Base-by-base conservation (phyloP, 768 basidiomycete species). In the Megacollybia marginata region DNA sequence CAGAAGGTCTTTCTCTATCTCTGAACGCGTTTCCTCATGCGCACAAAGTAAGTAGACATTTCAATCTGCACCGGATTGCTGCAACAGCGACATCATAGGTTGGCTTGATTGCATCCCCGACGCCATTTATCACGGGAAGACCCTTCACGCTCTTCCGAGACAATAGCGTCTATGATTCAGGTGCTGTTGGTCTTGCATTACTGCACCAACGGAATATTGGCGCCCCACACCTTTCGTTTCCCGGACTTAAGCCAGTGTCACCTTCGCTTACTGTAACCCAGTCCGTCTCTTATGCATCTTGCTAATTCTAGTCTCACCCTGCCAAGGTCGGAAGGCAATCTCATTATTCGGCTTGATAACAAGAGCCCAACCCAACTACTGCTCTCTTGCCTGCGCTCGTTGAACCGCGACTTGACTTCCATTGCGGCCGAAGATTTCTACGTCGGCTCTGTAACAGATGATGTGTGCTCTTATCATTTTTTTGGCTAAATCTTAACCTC, bases 41-140 rank as follows among this genome's bases (percentile, higher is more conserved):
- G 5, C 67, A 68, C 18, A 77, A 80, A 47, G 31, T 15, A 7
- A 46, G 15, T 20, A 33, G 43, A 34, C 45, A 12, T 18, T 18
- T n/a, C n/a, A n/a, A n/a, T n/a, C n/a, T n/a, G n/a, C n/a, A n/a
- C n/a, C n/a, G n/a, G n/a, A n/a, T n/a, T n/a, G 35, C 43, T 19
- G 38, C 16, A 54, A 40, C 32, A 33, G 20, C 9, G 33, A 6
- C 44, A 42, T 32, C 51, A 32, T 58, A 88, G 80, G 64, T 88
- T 47, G 85, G 87, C 4, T 70, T 90, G 16, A 62, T 85, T 18
- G 83, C 82, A 0, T 71, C 87, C 0, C 83, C 87, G 2, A 91
- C 89, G 2, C 87, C 88, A 1, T 91, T 91, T 60, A 66, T 88
- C 5, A 90, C 86, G 1, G 89, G 88, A 12, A 68, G 83, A 16